phyloP scores from a whole-genome alignment of 2,329 filamentous ascomycete genomes.

The Aureobasidium sp. region DNA sequence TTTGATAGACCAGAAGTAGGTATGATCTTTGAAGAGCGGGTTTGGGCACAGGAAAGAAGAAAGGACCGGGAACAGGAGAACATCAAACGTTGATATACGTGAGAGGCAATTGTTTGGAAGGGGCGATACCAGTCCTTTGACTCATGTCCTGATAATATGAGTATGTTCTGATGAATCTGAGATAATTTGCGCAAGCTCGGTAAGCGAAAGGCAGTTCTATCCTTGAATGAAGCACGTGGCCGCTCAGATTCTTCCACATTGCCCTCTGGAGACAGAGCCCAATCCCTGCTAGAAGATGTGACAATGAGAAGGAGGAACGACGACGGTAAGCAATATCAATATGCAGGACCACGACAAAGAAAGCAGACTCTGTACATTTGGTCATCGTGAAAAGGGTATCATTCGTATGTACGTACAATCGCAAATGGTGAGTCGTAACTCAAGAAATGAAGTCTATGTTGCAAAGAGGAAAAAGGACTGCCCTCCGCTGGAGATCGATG shows the following conservation, averaged over 20 bases:
- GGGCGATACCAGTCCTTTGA: not conserved
- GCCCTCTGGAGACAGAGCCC: no score
- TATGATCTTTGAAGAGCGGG: not conserved
- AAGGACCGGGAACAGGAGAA: no score
- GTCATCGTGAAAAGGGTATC: not conserved
- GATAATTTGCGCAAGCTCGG: not conserved
- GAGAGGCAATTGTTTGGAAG: not conserved
- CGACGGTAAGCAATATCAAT: not conserved
- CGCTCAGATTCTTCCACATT: no score
- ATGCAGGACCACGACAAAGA: no score
- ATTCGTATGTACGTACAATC: not conserved
- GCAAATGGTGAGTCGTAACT: not conserved
- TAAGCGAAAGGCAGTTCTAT: no score
- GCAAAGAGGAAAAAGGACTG: not conserved
- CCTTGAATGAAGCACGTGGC: no score
- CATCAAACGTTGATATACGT: not conserved
- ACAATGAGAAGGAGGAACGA: not conserved
- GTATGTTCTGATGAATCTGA: not conserved
- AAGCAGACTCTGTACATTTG: not conserved
- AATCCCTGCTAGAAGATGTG: not conserved
- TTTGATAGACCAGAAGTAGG: not conserved
- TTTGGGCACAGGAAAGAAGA: not conserved
- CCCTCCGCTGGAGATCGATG: not conserved
- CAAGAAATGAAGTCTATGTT: slow-evolving; percentile 1
- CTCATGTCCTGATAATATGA: not conserved